Percentiles rank a stretch among this genome's conserved stretches.
Evolutionary conservation across 1,284 basidiomycete genomes (phyloP).

Genomic region (Termitomyces sp.): DNA sequence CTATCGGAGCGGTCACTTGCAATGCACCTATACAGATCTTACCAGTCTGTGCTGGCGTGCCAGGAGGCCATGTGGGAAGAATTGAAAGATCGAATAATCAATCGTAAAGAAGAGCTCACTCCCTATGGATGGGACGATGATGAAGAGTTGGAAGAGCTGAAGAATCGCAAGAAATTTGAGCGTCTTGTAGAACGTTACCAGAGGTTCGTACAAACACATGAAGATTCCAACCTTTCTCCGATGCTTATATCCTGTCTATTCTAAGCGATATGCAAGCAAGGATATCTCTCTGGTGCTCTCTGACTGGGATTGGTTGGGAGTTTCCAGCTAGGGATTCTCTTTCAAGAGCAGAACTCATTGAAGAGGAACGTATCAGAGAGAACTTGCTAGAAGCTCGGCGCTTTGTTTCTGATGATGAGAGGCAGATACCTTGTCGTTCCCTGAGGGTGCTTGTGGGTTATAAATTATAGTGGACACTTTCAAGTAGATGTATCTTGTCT

Average conservation of each 20-base stretch:
- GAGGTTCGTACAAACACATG: constrained; percentile 37
- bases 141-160: constrained; percentile 51
- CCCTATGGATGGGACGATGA: constrained; percentile 66
- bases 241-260: constrained; percentile 2
- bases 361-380: constrained; percentile 60
- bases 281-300: constrained; percentile 62
- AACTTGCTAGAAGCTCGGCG: constrained; percentile 60
- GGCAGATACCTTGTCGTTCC: constrained; percentile 52
- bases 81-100: constrained; percentile 54
- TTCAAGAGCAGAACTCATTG: constrained; percentile 61
- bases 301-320: constrained; percentile 56
- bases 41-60: constrained; percentile 59
- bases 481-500: neutral
- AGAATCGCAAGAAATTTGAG: constrained; percentile 59
- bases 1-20: constrained; percentile 59
- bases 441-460: constrained; percentile 59
- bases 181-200: constrained; percentile 56
- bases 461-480: constrained; percentile 33
- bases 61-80: constrained; percentile 82
- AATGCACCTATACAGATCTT: constrained; percentile 67
- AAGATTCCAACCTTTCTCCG: neutral
- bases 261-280: constrained; percentile 65
- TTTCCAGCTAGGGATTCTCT: constrained; percentile 58
- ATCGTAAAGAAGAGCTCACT: constrained; percentile 44
- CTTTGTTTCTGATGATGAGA: constrained; percentile 48